phyloP scores from a whole-genome alignment of 2,329 filamentous ascomycete genomes.

The Aspergillus ustus region DNA sequence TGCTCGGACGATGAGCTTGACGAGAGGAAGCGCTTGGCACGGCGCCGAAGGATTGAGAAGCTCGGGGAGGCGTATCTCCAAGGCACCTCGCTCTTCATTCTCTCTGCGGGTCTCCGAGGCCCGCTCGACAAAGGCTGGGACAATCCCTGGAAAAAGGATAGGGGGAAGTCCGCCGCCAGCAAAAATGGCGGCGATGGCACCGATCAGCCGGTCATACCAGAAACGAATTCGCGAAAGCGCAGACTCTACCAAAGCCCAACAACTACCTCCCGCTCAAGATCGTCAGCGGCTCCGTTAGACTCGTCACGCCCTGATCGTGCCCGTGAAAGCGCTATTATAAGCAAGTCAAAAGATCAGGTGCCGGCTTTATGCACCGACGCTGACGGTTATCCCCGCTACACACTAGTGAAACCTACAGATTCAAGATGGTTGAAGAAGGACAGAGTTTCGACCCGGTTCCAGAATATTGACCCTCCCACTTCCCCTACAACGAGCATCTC shows the following conservation, averaged over 20 bases:
- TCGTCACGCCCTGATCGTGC: background rate
- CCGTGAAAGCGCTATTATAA: background rate
- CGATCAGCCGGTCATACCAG: constrained; percentile 31
- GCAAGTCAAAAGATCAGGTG: background rate
- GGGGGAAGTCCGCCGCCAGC: constrained; percentile 11
- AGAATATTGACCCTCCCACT: constrained; percentile 41
- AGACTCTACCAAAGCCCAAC: constrained; percentile 25
- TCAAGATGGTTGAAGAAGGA: constrained; percentile 38
- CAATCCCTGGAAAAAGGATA: constrained; percentile 50
- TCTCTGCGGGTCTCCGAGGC: constrained; percentile 50
- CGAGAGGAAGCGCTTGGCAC: constrained; percentile 37
- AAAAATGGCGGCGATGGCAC: background rate
- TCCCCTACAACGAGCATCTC: constrained; percentile 37
- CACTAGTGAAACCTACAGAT: constrained; percentile 10
- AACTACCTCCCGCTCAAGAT: constrained; percentile 2
- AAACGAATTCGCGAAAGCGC: constrained; percentile 33
- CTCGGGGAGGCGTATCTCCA: constrained; percentile 48
- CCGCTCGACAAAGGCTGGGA: constrained; percentile 51
- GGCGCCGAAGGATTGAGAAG: constrained; percentile 49
- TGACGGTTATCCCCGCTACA: constrained; percentile 2
- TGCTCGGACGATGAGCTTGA: constrained; percentile 48
- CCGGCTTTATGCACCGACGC: background rate
- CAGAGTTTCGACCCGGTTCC: constrained; percentile 32
- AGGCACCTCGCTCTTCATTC: constrained; percentile 50
- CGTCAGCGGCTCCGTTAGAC: background rate